Percentiles rank a stretch among this genome's conserved stretches.
phyloP scores from a whole-genome alignment of 1,284 basidiomycete species.

The Ceratobasidium sp. region DNA sequence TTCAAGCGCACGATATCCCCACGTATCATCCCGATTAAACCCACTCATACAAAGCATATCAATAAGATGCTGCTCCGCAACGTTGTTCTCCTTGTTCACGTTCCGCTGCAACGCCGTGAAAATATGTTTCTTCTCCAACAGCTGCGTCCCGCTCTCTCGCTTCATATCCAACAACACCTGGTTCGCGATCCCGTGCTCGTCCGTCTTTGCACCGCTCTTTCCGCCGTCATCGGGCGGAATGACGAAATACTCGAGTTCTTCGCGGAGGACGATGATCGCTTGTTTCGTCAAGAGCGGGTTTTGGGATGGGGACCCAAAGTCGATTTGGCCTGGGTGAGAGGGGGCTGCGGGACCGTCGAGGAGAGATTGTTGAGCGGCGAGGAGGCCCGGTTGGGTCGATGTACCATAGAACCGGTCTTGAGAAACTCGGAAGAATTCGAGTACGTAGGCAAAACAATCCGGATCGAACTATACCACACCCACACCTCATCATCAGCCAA shows the following conservation, averaged over 20 bases:
- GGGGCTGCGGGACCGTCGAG: conserved; percentile 70
- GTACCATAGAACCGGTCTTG: conserved; percentile 95
- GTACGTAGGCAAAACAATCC: conserved; percentile 93
- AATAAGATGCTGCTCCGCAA: conserved; percentile 98
- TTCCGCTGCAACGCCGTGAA: conserved; percentile 97
- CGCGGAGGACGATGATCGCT: conserved; percentile 97
- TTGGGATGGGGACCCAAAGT: conserved; percentile 75
- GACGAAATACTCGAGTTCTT: conserved; percentile 98
- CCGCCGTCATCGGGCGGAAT: conserved; percentile 79
- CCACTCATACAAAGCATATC: conserved; percentile 99
- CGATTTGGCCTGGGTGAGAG: conserved; percentile 56
- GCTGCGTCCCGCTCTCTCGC: conserved; percentile 84
- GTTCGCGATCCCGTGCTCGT: conserved; percentile 84
- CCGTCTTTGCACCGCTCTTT: conserved; percentile 67
- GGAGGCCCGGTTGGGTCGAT: conserved; percentile 76
- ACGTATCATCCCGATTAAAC: conserved; percentile 95
- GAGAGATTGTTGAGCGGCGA: conserved; percentile 83
- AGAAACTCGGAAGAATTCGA: conserved; percentile 90
- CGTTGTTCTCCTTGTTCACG: conserved; percentile 99
- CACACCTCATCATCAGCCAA: not conserved
- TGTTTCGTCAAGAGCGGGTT: conserved; percentile 96
- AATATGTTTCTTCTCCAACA: conserved; percentile 91
- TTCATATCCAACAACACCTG: conserved; percentile 81
- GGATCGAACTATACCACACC: conserved; percentile 85
- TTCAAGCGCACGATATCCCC: conserved; percentile 97